Evolutionary conservation across 2,329 filamentous ascomycete genomes (phyloP), one percentile per base, ranked within the genome.

Genomic region (Fusarium piperis): DNA sequence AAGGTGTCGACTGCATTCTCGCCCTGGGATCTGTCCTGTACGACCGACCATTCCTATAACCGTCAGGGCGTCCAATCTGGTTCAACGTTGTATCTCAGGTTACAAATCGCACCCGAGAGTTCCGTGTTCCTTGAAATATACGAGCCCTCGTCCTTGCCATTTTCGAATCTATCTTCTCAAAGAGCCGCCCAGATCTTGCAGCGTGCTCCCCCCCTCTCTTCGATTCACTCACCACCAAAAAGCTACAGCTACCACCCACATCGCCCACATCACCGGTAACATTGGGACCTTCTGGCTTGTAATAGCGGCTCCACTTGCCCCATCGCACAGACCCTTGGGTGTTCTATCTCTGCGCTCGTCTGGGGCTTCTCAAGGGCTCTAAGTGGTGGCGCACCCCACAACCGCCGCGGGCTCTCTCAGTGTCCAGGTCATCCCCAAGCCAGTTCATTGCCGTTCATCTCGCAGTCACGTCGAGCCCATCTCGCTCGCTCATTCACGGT

Each of bases 241-340:
- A 62, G 57, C 35, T 32, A 51, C 51, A 32, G 44, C 48, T 23
- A 20, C 44, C 55, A 66, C 44, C 48, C 39, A 52, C 61, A 48
- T 64, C 62, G 20, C 53, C 65, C 69, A 71, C 67, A 60, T 71
- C 64, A 62, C 60, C 71, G 69, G 66, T 65, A 66, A 59, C 70
- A 59, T 67, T 64, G 65, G 62, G 44, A 57, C 62, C 62, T 41
- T 51, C 60, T 58, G 39, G 56, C 53, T 56, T 56, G n/a, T 46
- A 62, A 63, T 65, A 64, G 62, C 67, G 73, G 62, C 71, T 75
- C 74, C 74, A 76, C 68, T 76, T 71, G 70, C 66, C 64, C 56
- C 64, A 57, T 65, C 56, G 71, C 74, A 75, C 73, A 75, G 69
- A 70, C 74, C 70, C 67, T 48, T 48, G 69, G 64, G 52, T 18